Percentiles rank a stretch among this genome's conserved stretches.
Conservation (phyloP, 345 rosid genomes). For the Ceriops decandra region DNA sequence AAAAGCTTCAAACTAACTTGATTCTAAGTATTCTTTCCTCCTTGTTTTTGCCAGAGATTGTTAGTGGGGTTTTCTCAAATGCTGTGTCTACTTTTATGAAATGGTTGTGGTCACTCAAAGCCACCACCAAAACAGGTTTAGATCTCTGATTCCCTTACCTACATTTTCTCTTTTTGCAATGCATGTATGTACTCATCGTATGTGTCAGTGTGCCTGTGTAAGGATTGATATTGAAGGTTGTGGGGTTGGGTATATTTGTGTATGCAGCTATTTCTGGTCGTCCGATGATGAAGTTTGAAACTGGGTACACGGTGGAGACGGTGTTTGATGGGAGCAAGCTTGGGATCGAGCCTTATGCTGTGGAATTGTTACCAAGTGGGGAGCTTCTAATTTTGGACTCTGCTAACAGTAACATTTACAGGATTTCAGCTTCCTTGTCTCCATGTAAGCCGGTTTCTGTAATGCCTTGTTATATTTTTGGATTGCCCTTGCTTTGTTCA, state of each 20-base stretch:
- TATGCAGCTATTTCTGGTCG: constrained; percentile 67
- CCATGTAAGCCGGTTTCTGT: constrained; percentile 55
- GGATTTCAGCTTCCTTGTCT: constrained; percentile 82
- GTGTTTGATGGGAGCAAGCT: constrained; percentile 99
- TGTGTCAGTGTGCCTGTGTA: constrained; percentile 4
- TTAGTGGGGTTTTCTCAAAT: constrained; percentile 70
- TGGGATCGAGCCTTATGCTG: constrained; percentile 80
- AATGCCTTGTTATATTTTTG: constrained; percentile 1
- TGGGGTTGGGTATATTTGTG: constrained; percentile 9
- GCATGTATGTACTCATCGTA: background rate
- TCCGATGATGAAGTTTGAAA: constrained; percentile 90
- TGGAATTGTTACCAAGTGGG: constrained; percentile 77
- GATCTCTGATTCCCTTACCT: constrained; percentile 26
- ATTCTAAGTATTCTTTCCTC: background rate
- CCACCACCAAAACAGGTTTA: constrained; percentile 85
- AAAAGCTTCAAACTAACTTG: constrained; percentile 8
- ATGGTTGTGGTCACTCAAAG: constrained; percentile 89
- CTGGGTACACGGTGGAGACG: constrained; percentile 94
- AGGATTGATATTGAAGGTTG: constrained; percentile 9
- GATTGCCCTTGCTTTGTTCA: background rate
- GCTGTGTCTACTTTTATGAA: constrained; percentile 66
- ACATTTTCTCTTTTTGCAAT: constrained; percentile 1
- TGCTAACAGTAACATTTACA: constrained; percentile 83
- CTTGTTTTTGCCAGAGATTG: constrained; percentile 59
- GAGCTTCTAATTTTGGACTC: constrained; percentile 90